Base-by-base conservation (phyloP, 768 basidiomycete genomes). In the Scleroderma citrinum region DNA sequence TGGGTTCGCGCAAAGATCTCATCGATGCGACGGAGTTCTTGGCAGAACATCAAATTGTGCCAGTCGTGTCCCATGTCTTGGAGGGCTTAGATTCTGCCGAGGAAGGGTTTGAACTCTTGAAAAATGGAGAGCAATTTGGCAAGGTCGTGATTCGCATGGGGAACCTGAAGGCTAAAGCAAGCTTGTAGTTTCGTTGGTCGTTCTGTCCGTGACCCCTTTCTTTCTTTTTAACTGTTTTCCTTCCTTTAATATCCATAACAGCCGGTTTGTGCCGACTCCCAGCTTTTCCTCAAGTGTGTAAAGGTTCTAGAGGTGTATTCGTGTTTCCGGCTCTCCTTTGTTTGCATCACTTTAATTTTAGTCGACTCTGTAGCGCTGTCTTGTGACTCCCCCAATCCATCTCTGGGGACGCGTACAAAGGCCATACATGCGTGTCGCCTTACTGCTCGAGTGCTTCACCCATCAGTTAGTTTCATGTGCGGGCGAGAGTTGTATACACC, bases 1-100 rank as follows among this genome's bases (percentile, higher is more conserved):
- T 92, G 88, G 90, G 88, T 16, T 90, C 88, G 7, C 78, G 75
- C 56, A 73, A 78, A 47, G 89, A 92, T 66, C 73, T 92, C 50
- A 63, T 75, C 46, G 80, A 81, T 29, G 88, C 87, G 19, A 88
- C 87, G 1, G 63, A 68, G 13, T 92, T 93, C 66, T 64, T 92
- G 20, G 66, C 71, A 3, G 64, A 82, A 58, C 81, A 90, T 54
- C 72, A 70, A 40, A 82, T 93, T 49, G 70, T 79, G 1, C 89
- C 89, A 3, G 70, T 85, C 43, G 77, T 92, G 1, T 83, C 85
- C 7, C 74, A 80, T 52, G 76, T 89, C 23, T 60, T 90, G n/a
- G 71, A 81, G 37, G 86, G 86, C 2, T 71, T 92, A 46, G 76
- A 75, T 45, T 64, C 69, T 3, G 81, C 78, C 5, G 82, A 86